Conservation (phyloP, 2,329 filamentous ascomycete species). For the Ceratocystis cacaofunesta region DNA sequence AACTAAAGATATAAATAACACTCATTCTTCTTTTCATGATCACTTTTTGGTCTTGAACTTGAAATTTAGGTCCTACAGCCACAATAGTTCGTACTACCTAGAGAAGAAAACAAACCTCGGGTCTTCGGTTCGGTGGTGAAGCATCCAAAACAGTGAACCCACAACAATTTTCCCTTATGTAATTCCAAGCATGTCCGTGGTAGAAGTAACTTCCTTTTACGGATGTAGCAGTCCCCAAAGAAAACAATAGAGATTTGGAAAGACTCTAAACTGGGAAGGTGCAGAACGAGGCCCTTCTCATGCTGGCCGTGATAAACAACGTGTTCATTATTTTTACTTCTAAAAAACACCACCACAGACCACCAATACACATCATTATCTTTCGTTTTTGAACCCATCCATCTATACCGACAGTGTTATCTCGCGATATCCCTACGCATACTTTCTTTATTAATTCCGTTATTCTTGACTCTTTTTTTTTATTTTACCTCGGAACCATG, state of each 20-base stretch:
- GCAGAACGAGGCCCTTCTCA: neutral
- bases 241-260: neutral
- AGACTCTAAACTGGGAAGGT: neutral
- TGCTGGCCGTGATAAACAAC: neutral
- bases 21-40: too few relatives aligned
- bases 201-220: neutral
- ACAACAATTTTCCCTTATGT: neutral
- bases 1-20: too few relatives aligned
- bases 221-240: neutral
- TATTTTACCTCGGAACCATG: neutral
- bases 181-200: neutral
- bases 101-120: neutral
- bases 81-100: neutral
- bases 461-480: neutral
- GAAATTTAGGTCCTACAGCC: too few relatives aligned
- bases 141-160: neutral
- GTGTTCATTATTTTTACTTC: neutral
- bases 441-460: neutral
- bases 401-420: slow-evolving; percentile 2
- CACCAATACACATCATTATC: slow-evolving; percentile 1
- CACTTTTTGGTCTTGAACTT: too few relatives aligned
- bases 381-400: neutral
- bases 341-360: neutral
- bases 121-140: neutral
- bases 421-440: neutral